Evolutionary conservation across 352 stramenopile genomes (phyloP), one percentile per base, ranked within the genome.

Genomic region (Phytopythium aichiense): DNA sequence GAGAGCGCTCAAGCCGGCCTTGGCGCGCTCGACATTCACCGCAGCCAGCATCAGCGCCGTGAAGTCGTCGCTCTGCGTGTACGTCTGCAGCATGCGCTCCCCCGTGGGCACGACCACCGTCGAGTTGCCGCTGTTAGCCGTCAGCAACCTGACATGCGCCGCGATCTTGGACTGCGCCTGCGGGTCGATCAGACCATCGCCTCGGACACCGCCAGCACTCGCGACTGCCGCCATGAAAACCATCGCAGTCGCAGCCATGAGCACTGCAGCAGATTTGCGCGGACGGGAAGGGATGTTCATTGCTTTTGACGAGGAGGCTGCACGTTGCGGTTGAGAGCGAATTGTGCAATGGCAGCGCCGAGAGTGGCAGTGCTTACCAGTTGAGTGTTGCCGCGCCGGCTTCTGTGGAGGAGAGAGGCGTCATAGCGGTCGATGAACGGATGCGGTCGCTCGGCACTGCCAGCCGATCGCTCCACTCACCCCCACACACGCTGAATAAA

Each of bases 1-100:
- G 1, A 84, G 63, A 0, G 67, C 54, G 12, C 64, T 15, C 20
- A 84, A 58, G 1, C 70, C 69, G 1, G 43, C 16, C 18, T 76
- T 69, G n/a, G 64, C 58, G 23, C 78, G 78, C 58, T 85, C 69
- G 22, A 64, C 69, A 60, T 87, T 88, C 30, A 84, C 74, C 7
- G 76, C 72, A 9, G 64, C 67, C 22, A 88, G 74, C 68, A 89
- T 58, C 15, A 67, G 59, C 35, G 48, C 38, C 59, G 69, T 65
- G 51, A 69, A 53, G 46, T 53, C 46, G 46, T 33, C 46, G 23
- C 23, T 35, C n/a, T 53, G 46, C 23, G 46, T 53, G 46, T 53
- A 53, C 6, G 46, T 53, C 46, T 53, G 46, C 46, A 53, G 6
- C 46, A 35, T 1, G 4, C 46, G 46, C 46, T 53, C 23, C n/a